A percentile compares a stretch with the other conserved stretches of the same genome.
Evolutionary conservation across 345 rosid genomes (phyloP).

Genomic region (Hibiscus trionum): DNA sequence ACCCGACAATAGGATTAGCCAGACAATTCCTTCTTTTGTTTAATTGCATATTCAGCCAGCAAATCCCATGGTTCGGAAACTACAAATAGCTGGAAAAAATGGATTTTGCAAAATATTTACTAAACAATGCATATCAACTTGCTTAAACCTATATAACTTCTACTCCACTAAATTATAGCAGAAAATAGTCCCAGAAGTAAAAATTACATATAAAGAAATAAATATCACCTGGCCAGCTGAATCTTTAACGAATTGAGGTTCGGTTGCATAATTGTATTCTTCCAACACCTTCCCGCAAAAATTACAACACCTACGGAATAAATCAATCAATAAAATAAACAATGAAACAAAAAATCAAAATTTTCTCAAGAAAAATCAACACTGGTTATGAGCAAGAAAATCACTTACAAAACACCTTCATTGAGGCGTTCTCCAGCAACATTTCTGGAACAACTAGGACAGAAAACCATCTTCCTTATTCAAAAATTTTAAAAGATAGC

Average conservation of each 20-base stretch:
- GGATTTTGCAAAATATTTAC: background rate
- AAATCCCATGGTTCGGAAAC: background rate
- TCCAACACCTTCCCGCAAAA: slow-evolving; percentile 40
- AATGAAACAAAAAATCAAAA: background rate
- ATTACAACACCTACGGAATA: slow-evolving; percentile 23
- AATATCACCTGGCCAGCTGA: slow-evolving; percentile 29
- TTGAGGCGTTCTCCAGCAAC: slow-evolving; percentile 11
- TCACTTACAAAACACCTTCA: slow-evolving; percentile 9
- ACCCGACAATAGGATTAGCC: background rate
- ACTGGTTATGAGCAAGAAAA: background rate
- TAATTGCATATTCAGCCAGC: background rate
- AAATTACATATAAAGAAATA: background rate
- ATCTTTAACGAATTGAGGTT: slow-evolving; percentile 34
- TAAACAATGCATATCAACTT: background rate
- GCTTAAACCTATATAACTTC: background rate
- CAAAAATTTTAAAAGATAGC: no score
- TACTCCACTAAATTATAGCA: background rate
- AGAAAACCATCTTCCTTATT: slow-evolving; percentile 4
- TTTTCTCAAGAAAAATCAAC: slow-evolving; percentile 9
- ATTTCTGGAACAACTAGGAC: slow-evolving; percentile 6
- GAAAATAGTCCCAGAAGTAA: background rate
- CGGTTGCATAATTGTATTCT: slow-evolving; percentile 25
- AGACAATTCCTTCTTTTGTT: background rate
- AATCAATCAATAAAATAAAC: background rate
- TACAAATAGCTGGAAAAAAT: background rate